Base-by-base conservation (phyloP, 345 rosid genomes). In the Hevea brasiliensis region DNA sequence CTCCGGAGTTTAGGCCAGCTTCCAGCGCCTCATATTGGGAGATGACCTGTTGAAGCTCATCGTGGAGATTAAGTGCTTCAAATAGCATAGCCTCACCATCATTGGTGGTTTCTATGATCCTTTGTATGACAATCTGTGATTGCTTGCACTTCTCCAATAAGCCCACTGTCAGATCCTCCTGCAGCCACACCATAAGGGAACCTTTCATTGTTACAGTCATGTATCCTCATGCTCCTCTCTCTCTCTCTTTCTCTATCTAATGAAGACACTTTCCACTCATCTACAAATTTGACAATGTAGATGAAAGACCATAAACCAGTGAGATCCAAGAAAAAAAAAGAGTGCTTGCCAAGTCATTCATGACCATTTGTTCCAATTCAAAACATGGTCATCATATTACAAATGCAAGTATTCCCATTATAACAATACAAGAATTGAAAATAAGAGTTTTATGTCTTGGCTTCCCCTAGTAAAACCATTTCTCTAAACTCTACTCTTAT, bases 81-180 rank as follows among this genome's bases (percentile, higher is more conserved):
- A 92, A 90, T 32, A 92, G 92, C 77, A 88, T 77, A 8, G 77
- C 84, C 53, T 92, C 98, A 13, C 90, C 96, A 8, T 89, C 89
- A 13, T 78, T 80, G 47, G 91, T 90, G 84, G 87, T 86, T 76
- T 92, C 89, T 81, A 92, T 85, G 74, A 92, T 83, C 84, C 87
- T 82, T 51, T 90, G 87, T 76, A 92, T 84, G 70, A 81, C 74
- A 8, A 91, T 88, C 65, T 86, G 92, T 0, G 88, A 86, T 63
- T 88, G 89, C 84, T 85, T 92, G 84, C 92, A 90, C 74, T 92
- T 89, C 84, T 88, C 94, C 82, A 90, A 50, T 83, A 92, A 45
- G 84, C 89, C 86, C 67, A 78, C 81, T 21, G 81, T 83, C 60
- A 92, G 75, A 61, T 92, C 98, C 29, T 89, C 96, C 92, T 92